phyloP scores from a whole-genome alignment of 176 grass and related monocot genomes.

The Coix lacrymajobi region DNA sequence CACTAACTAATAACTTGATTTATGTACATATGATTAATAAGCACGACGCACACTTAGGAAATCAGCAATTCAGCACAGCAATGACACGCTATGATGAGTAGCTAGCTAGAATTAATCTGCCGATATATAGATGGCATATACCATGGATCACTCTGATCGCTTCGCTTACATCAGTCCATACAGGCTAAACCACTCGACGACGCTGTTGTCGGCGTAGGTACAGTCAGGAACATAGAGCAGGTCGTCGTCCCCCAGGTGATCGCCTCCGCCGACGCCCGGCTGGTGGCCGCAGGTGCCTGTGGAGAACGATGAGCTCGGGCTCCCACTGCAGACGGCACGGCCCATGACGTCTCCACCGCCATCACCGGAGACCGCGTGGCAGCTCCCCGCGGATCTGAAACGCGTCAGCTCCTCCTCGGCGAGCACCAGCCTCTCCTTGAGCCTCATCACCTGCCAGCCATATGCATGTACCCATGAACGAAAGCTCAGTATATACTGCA shows the following conservation, averaged over 20 bases:
- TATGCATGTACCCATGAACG: neutral
- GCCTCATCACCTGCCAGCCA: conserved; percentile 55
- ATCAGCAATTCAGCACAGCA: conserved; percentile 4
- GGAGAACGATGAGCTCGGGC: conserved; percentile 83
- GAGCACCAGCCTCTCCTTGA: conserved; percentile 56
- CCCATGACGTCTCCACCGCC: conserved; percentile 11
- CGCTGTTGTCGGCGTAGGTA: conserved; percentile 25
- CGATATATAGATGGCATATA: neutral
- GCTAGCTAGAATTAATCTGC: conserved; percentile 26
- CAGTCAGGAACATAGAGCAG: conserved; percentile 35
- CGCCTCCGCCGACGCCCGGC: conserved; percentile 10
- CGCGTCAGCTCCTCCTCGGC: conserved; percentile 58
- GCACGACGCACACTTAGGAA: neutral
- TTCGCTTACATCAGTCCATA: conserved; percentile 32
- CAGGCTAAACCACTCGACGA: conserved; percentile 44
- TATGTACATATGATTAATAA: conserved; percentile 53
- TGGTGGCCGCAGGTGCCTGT: conserved; percentile 52
- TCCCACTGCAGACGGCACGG: conserved; percentile 18
- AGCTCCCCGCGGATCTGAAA: conserved; percentile 29
- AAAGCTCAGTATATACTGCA: neutral
- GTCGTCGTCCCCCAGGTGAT: conserved; percentile 24
- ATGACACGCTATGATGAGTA: conserved; percentile 7
- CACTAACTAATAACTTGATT: conserved; percentile 23
- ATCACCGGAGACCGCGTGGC: conserved; percentile 18
- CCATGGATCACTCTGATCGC: neutral